Evolutionary conservation across 345 rosid species (phyloP).

Genomic region (sweet orange (Citrus sinensis)): DNA sequence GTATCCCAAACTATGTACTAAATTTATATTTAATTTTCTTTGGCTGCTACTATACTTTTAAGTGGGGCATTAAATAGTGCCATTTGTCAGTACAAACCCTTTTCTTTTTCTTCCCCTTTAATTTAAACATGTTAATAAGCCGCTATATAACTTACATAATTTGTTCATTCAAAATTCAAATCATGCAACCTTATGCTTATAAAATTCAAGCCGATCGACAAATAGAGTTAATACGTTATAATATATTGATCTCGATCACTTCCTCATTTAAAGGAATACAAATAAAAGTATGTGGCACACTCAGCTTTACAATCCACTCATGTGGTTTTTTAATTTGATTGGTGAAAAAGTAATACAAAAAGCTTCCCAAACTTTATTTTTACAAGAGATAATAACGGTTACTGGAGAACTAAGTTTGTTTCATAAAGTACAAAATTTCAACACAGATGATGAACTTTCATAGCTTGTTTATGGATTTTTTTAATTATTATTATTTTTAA

Average conservation of each 20-base stretch:
- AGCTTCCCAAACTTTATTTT: constrained; percentile 5
- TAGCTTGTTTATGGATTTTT: not conserved
- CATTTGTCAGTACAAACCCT: not conserved
- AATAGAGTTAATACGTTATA: not conserved
- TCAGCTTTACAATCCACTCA: not conserved
- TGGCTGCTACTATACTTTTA: not conserved
- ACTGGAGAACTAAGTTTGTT: not conserved
- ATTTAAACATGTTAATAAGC: not conserved
- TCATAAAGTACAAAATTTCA: not conserved
- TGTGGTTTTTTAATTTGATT: not conserved
- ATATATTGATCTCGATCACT: not conserved
- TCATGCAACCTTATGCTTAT: not conserved
- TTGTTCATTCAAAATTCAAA: constrained; percentile 9
- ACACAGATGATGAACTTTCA: not conserved
- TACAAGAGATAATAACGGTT: not conserved
- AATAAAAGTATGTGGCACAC: not conserved
- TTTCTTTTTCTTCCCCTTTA: not conserved
- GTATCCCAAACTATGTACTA: not conserved
- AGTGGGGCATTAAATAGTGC: not conserved
- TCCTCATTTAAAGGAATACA: not conserved
- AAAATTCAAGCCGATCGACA: not conserved
- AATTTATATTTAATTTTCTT: not conserved
- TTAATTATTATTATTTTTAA: not conserved
- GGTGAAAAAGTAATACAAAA: not conserved
- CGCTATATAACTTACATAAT: not conserved